phyloP scores from a whole-genome alignment of 768 basidiomycete genomes.

The Boletus subcaerulescens region DNA sequence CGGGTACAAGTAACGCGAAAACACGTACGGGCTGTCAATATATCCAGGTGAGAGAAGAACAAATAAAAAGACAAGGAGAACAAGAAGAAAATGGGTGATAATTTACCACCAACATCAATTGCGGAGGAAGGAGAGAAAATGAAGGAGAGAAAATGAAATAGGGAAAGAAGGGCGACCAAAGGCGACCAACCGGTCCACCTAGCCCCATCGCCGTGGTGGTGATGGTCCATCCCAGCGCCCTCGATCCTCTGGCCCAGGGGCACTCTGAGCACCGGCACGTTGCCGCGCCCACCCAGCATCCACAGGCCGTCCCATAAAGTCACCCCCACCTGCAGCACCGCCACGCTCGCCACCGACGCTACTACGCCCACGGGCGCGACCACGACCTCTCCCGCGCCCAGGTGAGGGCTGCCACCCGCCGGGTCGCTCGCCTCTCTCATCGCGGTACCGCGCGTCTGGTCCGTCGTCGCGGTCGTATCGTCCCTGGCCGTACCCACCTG shows the following conservation, averaged over 20 bases:
- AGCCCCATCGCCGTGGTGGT: slow-evolving; percentile 28
- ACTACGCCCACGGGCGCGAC: slow-evolving; percentile 27
- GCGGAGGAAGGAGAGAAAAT: neutral
- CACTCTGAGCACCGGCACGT: slow-evolving; percentile 26
- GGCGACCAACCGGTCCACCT: neutral
- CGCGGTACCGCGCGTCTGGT: slow-evolving; percentile 21
- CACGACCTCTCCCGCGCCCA: slow-evolving; percentile 34
- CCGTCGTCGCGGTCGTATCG: slow-evolving; percentile 29
- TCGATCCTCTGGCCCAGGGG: slow-evolving; percentile 21
- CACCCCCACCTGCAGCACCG: slow-evolving; percentile 10
- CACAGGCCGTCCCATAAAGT: slow-evolving; percentile 38
- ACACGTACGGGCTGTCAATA: neutral
- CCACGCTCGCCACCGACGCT: neutral
- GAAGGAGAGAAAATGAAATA: neutral
- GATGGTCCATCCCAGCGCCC: slow-evolving; percentile 28
- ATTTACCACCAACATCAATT: slow-evolving; percentile 20
- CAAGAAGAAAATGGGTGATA: slow-evolving; percentile 22
- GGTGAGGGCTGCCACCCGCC: slow-evolving; percentile 27
- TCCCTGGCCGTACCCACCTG: slow-evolving; percentile 26
- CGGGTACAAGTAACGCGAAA: slow-evolving; percentile 16
- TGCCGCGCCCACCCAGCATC: slow-evolving; percentile 40
- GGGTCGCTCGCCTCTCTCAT: slow-evolving; percentile 35
- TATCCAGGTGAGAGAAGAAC: slow-evolving; percentile 2
- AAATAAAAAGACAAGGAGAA: neutral
- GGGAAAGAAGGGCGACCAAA: no score